These are phyloP conservation scores for Beauveria caledonica DNA, from an alignment of 2,329 filamentous ascomycete genomes.

Conservation along the genomic window DNA sequence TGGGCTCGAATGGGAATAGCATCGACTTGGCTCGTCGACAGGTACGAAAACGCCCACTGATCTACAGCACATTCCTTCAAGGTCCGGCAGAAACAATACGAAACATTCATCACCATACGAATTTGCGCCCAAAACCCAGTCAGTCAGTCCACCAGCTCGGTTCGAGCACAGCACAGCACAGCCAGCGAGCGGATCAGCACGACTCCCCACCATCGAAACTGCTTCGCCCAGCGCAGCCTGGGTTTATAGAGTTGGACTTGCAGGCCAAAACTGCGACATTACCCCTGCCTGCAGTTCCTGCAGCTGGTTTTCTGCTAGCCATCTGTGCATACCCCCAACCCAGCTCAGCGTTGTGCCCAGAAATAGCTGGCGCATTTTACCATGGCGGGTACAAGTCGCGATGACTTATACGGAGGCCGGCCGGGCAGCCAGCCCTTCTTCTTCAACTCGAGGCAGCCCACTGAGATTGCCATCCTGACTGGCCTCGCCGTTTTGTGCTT, in stretches of 20 bases:
- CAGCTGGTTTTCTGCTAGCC: conserved; percentile 4
- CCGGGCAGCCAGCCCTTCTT: not conserved
- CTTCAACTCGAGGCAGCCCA: conserved; percentile 9
- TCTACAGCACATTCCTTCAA: not conserved
- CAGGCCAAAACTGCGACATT: conserved; percentile 2
- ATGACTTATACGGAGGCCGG: conserved; percentile 3
- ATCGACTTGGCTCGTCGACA: not conserved
- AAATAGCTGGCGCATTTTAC: conserved; percentile 5
- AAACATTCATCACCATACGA: not conserved
- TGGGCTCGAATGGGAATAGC: not conserved
- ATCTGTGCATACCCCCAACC: conserved; percentile 4
- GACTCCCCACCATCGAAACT: conserved; percentile 5
- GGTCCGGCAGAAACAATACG: not conserved
- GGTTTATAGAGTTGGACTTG: not conserved
- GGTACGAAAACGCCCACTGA: not conserved
- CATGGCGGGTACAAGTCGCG: not conserved
- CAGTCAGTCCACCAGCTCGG: not conserved
- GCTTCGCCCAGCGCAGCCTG: conserved; percentile 2
- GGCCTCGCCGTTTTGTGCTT: conserved; percentile 10
- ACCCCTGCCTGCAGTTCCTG: conserved; percentile 10
- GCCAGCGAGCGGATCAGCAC: conserved; percentile 1
- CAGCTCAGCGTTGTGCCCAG: not conserved
- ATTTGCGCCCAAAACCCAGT: not conserved
- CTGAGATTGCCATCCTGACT: conserved; percentile 5
- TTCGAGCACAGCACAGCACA: not conserved